A percentile compares a stretch with the other conserved stretches of the same genome.
Evolutionary conservation across 441 rosid genomes (phyloP).

Genomic region (Erysimum cheiri): DNA sequence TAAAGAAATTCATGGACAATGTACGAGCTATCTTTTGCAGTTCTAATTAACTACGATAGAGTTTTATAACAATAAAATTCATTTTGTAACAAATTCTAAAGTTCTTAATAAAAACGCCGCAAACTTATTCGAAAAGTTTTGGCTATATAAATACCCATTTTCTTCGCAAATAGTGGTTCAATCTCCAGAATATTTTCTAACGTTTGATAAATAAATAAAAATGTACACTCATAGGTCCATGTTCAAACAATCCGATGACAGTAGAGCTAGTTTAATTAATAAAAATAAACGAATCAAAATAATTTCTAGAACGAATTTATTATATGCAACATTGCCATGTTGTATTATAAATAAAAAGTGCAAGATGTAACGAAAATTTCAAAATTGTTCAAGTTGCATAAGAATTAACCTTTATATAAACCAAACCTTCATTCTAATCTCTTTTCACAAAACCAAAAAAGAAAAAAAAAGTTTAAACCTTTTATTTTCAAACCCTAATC

Average conservation of each 20-base stretch:
- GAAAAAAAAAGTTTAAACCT: background rate
- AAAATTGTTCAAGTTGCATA: slow-evolving; percentile 25
- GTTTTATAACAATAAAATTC: background rate
- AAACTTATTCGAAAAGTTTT: background rate
- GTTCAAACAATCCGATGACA: slow-evolving; percentile 16
- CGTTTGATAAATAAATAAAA: background rate
- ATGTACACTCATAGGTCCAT: slow-evolving; percentile 3
- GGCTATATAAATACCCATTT: background rate
- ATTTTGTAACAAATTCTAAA: background rate
- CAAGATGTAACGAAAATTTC: slow-evolving; percentile 15
- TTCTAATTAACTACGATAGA: no score
- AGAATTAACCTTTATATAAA: slow-evolving; percentile 25
- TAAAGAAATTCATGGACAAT: background rate
- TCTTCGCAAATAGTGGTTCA: background rate
- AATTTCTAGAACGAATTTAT: background rate
- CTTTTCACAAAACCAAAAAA: no score
- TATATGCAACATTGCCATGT: slow-evolving; percentile 8
- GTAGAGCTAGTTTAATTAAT: slow-evolving; percentile 19
- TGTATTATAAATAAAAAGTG: slow-evolving; percentile 13
- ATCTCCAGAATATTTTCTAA: background rate
- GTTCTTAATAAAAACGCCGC: background rate
- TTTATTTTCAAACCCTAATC: background rate
- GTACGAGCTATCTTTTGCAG: no score
- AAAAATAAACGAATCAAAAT: background rate
- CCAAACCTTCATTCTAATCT: slow-evolving; percentile 18